phyloP scores from a whole-genome alignment of 2,329 filamentous ascomycete genomes.

The Ophiostoma populinum region DNA sequence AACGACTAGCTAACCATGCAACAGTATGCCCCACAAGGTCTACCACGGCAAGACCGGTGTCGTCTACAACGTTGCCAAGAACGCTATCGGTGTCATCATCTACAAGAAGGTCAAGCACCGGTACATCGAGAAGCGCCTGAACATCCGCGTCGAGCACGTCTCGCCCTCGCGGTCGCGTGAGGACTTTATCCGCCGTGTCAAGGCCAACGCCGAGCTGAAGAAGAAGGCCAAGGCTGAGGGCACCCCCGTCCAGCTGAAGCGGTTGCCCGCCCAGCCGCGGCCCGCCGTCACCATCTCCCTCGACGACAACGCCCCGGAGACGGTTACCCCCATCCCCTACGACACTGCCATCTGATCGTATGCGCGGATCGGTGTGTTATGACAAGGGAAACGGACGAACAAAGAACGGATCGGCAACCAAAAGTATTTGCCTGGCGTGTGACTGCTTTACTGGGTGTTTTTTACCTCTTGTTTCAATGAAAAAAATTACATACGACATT shows the following conservation, averaged over 20 bases:
- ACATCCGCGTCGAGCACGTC: conserved; percentile 97
- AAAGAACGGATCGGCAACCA: conserved; percentile 4
- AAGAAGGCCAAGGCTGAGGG: conserved; percentile 84
- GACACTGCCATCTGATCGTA: conserved; percentile 88
- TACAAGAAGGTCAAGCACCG: conserved; percentile 99
- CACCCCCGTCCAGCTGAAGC: conserved; percentile 80
- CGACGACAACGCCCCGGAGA: conserved; percentile 15
- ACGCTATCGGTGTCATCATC: conserved; percentile 93
- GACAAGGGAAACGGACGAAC: conserved; percentile 1
- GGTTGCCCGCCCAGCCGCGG: conserved; percentile 65
- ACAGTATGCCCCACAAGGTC: conserved; percentile 95
- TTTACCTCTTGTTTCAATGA: conserved; percentile 4
- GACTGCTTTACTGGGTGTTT: conserved; percentile 6
- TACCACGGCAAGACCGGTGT: conserved; percentile 99
- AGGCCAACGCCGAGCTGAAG: conserved; percentile 87
- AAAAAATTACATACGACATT: conserved; percentile 5
- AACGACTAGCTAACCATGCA: conserved; percentile 11
- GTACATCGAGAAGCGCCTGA: conserved; percentile 99
- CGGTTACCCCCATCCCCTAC: conserved; percentile 46
- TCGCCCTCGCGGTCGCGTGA: conserved; percentile 85
- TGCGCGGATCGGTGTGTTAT: neutral
- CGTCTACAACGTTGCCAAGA: conserved; percentile 98
- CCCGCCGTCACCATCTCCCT: conserved; percentile 44
- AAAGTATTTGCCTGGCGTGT: conserved; percentile 6
- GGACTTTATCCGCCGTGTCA: conserved; percentile 91